Evolutionary conservation across 1,284 basidiomycete genomes (phyloP).

Genomic region (Coriolopsis trogii): DNA sequence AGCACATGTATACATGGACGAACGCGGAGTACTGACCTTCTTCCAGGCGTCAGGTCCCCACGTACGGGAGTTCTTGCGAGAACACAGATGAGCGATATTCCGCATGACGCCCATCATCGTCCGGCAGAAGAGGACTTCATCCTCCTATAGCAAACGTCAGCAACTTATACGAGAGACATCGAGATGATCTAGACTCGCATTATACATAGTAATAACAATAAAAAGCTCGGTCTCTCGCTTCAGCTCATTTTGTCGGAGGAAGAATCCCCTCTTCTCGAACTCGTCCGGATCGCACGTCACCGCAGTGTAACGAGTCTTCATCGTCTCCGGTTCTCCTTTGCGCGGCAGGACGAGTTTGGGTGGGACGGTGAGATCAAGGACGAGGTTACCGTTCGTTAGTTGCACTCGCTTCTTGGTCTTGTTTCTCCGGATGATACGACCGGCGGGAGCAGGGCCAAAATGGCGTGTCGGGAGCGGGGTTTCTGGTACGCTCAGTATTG

Average conservation of each 20-base stretch:
- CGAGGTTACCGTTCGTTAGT: constrained; percentile 84
- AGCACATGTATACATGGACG: background rate
- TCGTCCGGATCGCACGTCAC: constrained; percentile 95
- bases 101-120: constrained; percentile 97
- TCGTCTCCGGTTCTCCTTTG: constrained; percentile 83
- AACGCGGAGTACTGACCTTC: constrained; percentile 56
- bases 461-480: constrained; percentile 71
- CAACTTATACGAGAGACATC: background rate
- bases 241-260: constrained; percentile 83
- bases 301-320: constrained; percentile 82
- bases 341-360: constrained; percentile 84
- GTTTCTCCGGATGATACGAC: constrained; percentile 74
- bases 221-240: constrained; percentile 89
- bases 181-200: constrained; percentile 53
- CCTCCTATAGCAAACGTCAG: constrained; percentile 63
- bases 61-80: constrained; percentile 90
- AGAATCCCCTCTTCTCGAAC: constrained; percentile 83
- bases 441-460: constrained; percentile 85
- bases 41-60: constrained; percentile 99
- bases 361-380: constrained; percentile 84
- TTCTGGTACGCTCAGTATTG: constrained; percentile 35
- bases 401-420: constrained; percentile 75
- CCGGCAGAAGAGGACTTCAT: constrained; percentile 91
- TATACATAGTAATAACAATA: constrained; percentile 96
- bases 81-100: constrained; percentile 89